Base-by-base conservation (phyloP, 2,329 filamentous ascomycete species). In the Monilinia aucupariae region DNA sequence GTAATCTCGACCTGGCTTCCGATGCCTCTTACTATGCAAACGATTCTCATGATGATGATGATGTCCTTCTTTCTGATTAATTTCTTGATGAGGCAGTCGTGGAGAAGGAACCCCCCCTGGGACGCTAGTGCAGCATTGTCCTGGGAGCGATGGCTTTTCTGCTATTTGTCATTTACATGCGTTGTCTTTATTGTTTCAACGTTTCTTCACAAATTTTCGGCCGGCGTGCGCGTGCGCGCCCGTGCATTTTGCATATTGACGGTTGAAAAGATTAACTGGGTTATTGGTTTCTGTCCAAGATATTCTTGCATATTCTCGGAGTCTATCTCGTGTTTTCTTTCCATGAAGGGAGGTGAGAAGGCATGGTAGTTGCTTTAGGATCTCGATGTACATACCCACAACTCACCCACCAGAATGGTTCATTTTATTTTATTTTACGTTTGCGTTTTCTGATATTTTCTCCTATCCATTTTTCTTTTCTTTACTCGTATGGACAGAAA, bases 81-180 rank as follows among this genome's bases (percentile, higher is more conserved):
- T 61, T 43, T 48, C 27, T 43, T 49, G 59, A 63, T 59, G 64
- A 64, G 64, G 62, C 62, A 62, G 51, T 61, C 60, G 63, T 67
- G 63, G 66, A 65, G 47, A 55, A 59, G n/a, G 32, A 54, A 45
- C 32, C 59, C 62, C 66, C 61, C 63, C 66, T 55, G 67, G 69
- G 71, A 72, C 67, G 71, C 71, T 73, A 73, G 71, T 72, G 71
- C 71, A 73, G 71, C 71, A 72, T 68, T 65, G 69, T 70, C 70
- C 66, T 52, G 52, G 60, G 61, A 41, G 41, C 43, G 30, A 25
- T 58, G 41, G 51, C 53, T 51, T 68, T 61, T 56, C 34, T 49
- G 39, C 25, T 56, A 20, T 50, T 53, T 39, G 60, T 48, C 51
- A 56, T 62, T 43, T 59, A 51, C 56, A 51, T 51, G 56, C 56